A percentile compares a stretch with the other conserved stretches of the same genome.
Evolutionary conservation across 78 protist species (phyloP).

Genomic region (Dictyostelium firmibasis): DNA sequence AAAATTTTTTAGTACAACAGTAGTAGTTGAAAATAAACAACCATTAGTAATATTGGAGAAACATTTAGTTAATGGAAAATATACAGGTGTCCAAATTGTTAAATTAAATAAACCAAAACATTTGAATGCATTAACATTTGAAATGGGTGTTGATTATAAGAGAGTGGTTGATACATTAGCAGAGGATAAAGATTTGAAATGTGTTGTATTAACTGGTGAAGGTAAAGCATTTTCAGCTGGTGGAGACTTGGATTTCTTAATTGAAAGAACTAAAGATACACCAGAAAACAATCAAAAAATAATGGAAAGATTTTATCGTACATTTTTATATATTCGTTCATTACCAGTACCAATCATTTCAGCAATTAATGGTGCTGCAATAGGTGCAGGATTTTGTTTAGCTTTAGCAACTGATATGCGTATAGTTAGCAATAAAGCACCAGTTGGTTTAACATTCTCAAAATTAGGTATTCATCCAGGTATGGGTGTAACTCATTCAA

Average conservation of each 20-base stretch:
- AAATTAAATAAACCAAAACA: slow-evolving; percentile 64
- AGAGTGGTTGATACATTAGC: not conserved
- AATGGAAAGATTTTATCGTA: slow-evolving; percentile 74
- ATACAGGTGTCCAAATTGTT: slow-evolving; percentile 7
- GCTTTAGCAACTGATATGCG: slow-evolving; percentile 84
- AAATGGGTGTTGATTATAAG: slow-evolving; percentile 63
- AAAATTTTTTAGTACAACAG: not conserved
- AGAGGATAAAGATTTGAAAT: slow-evolving; percentile 10
- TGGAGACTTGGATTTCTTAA: slow-evolving; percentile 80
- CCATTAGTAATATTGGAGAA: slow-evolving; percentile 47
- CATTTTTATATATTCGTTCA: slow-evolving; percentile 60
- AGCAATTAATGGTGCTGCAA: slow-evolving; percentile 83
- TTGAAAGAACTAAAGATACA: slow-evolving; percentile 54
- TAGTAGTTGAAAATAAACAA: slow-evolving; percentile 1
- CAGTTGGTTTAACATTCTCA: slow-evolving; percentile 70
- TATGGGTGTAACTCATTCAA: slow-evolving; percentile 55
- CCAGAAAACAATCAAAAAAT: slow-evolving; percentile 56
- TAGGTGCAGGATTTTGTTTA: slow-evolving; percentile 87
- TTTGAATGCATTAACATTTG: slow-evolving; percentile 67
- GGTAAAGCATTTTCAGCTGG: slow-evolving; percentile 83
- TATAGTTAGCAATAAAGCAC: slow-evolving; percentile 29
- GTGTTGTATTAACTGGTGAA: slow-evolving; percentile 80
- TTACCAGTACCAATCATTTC: slow-evolving; percentile 67
- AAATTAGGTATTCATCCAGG: slow-evolving; percentile 75
- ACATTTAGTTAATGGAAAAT: slow-evolving; percentile 47